These are phyloP conservation scores for Scenedesmus sp. DNA, from an alignment of 163 green algal genomes.

Conservation along the genomic window DNA sequence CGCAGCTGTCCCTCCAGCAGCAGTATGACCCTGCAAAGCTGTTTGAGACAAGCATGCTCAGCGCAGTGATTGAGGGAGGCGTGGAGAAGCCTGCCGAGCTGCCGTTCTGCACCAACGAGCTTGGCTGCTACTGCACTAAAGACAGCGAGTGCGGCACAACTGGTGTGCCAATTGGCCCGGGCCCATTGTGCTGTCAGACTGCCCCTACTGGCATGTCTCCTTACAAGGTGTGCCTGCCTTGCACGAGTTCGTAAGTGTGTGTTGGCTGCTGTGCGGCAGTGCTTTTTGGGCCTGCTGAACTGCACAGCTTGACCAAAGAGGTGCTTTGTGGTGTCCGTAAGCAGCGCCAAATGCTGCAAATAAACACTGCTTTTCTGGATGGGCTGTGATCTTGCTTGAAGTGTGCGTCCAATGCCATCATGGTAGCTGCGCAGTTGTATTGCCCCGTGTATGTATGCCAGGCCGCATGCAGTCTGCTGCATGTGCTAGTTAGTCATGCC, in stretches of 20 bases:
- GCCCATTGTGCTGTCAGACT: neutral
- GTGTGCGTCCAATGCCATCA: too few species aligned
- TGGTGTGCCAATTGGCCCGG: neutral
- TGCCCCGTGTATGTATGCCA: too few species aligned
- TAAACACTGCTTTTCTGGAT: too few species aligned
- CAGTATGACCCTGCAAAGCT: neutral
- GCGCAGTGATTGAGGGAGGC: neutral
- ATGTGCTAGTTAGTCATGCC: too few species aligned
- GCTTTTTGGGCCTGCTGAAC: too few species aligned
- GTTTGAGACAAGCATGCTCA: neutral
- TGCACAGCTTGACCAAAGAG: too few species aligned
- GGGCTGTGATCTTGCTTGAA: too few species aligned
- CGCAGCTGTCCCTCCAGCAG: neutral
- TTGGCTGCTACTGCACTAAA: neutral
- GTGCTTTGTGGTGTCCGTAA: too few species aligned
- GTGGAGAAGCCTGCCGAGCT: neutral
- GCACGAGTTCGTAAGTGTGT: neutral
- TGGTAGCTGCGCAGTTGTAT: too few species aligned
- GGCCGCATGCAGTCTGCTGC: too few species aligned
- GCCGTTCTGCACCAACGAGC: neutral
- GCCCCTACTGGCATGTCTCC: neutral
- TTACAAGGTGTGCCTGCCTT: slow-evolving; percentile 6
- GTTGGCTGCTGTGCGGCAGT: neutral
- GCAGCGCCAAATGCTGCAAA: too few species aligned
- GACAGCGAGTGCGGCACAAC: neutral